Conservation (phyloP, 305 asterid genomes). For the Rubia balearica region DNA sequence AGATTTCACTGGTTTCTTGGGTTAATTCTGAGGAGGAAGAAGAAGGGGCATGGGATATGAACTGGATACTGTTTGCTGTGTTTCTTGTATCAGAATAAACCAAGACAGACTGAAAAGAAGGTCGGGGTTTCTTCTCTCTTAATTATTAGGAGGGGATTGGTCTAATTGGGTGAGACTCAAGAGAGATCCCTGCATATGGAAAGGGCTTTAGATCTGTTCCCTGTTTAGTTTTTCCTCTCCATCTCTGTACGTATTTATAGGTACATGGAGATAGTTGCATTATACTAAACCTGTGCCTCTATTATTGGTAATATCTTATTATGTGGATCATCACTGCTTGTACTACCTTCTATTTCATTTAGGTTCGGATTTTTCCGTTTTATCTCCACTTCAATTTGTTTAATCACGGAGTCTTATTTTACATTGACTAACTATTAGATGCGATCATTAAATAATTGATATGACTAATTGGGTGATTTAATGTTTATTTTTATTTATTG, state of each 20-base stretch:
- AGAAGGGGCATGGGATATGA: constrained; percentile 21
- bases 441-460: too few species aligned
- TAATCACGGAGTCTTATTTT: too few species aligned
- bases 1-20: not conserved
- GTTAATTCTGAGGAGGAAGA: constrained; percentile 30
- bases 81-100: constrained; percentile 5
- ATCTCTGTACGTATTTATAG: not conserved
- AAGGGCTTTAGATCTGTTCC: constrained; percentile 30
- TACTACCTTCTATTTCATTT: too few species aligned
- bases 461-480: too few species aligned
- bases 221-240: constrained; percentile 6
- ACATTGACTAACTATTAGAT: too few species aligned
- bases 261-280: too few species aligned
- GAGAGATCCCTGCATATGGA: constrained; percentile 30
- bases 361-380: too few species aligned
- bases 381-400: too few species aligned
- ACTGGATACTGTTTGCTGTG: not conserved
- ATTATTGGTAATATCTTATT: too few species aligned
- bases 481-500: too few species aligned
- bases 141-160: not conserved
- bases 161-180: constrained; percentile 15
- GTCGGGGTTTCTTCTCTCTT: not conserved
- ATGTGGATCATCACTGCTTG: too few species aligned
- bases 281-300: too few species aligned
- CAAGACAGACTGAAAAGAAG: constrained; percentile 15